Conservation (phyloP, 2,329 filamentous ascomycete species). For the Ciborinia camelliae region DNA sequence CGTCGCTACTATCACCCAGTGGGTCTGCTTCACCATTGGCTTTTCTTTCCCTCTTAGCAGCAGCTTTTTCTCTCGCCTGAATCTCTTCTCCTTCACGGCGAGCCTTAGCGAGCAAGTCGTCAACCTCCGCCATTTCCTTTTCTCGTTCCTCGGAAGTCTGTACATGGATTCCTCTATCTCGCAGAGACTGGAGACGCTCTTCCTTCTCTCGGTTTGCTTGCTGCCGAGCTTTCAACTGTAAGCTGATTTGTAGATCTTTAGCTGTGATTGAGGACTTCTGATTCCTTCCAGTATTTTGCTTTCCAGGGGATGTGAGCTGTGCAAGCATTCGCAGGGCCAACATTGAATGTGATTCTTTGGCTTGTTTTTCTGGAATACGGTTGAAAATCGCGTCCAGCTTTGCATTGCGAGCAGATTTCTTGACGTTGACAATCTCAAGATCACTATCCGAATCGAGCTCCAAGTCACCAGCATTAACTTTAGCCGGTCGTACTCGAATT, state of each 20-base stretch:
- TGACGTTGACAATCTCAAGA: conserved; percentile 38
- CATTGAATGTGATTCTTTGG: conserved; percentile 61
- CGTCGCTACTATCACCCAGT: conserved; percentile 52
- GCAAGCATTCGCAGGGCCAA: conserved; percentile 71
- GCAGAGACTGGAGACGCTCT: conserved; percentile 71
- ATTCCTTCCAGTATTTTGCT: conserved; percentile 44
- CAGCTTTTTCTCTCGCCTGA: conserved; percentile 70
- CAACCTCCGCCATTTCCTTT: conserved; percentile 75
- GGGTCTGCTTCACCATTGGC: conserved; percentile 43
- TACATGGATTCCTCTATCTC: conserved; percentile 74
- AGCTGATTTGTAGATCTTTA: conserved; percentile 62
- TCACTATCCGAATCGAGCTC: conserved; percentile 48
- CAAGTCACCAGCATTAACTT: conserved; percentile 39
- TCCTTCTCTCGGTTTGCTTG: conserved; percentile 78
- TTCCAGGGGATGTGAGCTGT: conserved; percentile 63
- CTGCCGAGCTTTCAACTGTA: conserved; percentile 70
- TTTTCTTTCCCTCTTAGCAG: conserved; percentile 61
- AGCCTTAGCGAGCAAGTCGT: conserved; percentile 83
- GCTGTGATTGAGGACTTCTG: conserved; percentile 59
- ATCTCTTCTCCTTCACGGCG: conserved; percentile 77
- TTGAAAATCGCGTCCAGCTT: conserved; percentile 66
- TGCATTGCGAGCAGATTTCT: conserved; percentile 41
- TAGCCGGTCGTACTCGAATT: conserved; percentile 42
- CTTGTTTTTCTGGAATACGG: conserved; percentile 59
- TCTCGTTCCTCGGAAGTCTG: conserved; percentile 86